phyloP scores from a whole-genome alignment of 176 grass and related monocot genomes.

The Aegilops sharonensis region DNA sequence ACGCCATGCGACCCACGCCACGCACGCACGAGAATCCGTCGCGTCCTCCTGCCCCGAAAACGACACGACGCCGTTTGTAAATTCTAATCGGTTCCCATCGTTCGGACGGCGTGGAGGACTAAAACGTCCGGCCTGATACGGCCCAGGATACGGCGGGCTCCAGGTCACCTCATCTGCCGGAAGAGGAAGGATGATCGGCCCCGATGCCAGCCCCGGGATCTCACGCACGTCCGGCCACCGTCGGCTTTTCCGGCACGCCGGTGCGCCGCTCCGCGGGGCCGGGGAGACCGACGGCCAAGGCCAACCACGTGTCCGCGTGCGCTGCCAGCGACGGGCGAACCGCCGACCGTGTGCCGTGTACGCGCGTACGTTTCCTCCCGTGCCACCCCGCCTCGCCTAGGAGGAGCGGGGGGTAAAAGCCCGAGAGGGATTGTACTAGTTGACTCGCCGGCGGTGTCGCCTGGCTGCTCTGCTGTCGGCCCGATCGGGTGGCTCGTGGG shows the following conservation, averaged over 20 bases:
- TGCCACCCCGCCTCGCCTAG: not conserved
- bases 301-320: not conserved
- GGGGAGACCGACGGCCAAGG: not conserved
- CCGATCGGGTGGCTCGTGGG: not conserved
- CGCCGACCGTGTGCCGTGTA: not conserved
- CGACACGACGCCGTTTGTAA: not conserved
- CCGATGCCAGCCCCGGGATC: not conserved
- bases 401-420: not conserved
- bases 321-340: constrained; percentile 27
- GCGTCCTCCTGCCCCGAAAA: not conserved
- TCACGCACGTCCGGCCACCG: not conserved
- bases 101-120: not conserved
- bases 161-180: not conserved
- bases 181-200: not conserved
- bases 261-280: not conserved
- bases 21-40: not conserved
- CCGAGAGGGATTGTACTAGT: not conserved
- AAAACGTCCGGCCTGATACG: no score
- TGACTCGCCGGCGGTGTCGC: not conserved
- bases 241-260: not conserved
- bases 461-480: not conserved
- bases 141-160: not conserved
- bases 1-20: not conserved
- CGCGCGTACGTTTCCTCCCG: not conserved
- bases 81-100: not conserved